phyloP scores from a whole-genome alignment of 2,329 filamentous ascomycete genomes.

The Fusarium guadeloupense region DNA sequence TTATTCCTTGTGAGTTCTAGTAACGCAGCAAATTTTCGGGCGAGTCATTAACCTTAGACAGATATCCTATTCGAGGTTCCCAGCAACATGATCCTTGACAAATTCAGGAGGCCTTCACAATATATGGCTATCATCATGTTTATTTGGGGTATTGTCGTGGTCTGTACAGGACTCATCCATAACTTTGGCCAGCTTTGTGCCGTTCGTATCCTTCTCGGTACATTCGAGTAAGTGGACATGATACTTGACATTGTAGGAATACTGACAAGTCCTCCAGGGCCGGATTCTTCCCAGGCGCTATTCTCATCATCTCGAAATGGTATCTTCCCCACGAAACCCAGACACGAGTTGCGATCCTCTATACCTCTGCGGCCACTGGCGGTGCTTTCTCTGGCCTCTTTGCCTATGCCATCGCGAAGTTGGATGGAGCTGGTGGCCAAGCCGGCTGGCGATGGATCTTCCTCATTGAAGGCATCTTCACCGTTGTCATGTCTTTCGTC shows the following conservation, averaged over 20 bases:
- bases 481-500: constrained; percentile 50
- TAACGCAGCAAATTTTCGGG: neutral
- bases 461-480: constrained; percentile 39
- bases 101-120: constrained; percentile 25
- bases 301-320: constrained; percentile 45
- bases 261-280: constrained; percentile 16
- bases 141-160: constrained; percentile 26
- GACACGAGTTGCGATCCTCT: constrained; percentile 44
- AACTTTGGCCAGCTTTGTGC: constrained; percentile 25
- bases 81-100: constrained; percentile 33
- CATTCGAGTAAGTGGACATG: constrained; percentile 3
- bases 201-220: constrained; percentile 21
- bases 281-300: constrained; percentile 45
- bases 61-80: constrained; percentile 28
- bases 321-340: constrained; percentile 45
- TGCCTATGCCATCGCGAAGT: constrained; percentile 34
- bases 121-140: constrained; percentile 30
- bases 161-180: constrained; percentile 18
- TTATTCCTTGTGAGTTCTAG: constrained; percentile 18
- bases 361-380: constrained; percentile 38
- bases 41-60: neutral
- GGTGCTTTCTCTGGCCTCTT: constrained; percentile 40
- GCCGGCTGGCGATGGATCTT: constrained; percentile 42
- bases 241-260: rapidly evolving
- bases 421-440: constrained; percentile 27